These are phyloP conservation scores for Cladophialophora bantiana DNA, from an alignment of 2,329 filamentous ascomycete genomes.

Conservation along the genomic window DNA sequence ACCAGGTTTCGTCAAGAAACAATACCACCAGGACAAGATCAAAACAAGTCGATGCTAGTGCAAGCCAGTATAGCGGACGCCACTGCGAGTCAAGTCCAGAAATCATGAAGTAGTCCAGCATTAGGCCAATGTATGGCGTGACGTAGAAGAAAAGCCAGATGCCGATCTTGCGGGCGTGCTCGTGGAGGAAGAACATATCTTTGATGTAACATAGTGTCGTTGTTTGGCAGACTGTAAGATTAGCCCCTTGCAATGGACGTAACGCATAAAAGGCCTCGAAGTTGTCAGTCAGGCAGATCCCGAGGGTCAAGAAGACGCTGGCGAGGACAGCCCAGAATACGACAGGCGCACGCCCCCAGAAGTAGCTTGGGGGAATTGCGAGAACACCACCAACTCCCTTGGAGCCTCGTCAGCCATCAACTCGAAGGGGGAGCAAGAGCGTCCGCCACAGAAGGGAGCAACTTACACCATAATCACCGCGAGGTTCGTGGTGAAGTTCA, in stretches of 20 bases:
- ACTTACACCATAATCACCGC: constrained; percentile 50
- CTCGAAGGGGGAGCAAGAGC: background rate
- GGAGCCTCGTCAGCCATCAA: background rate
- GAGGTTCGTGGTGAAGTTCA: constrained; percentile 49
- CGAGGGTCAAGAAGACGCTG: constrained; percentile 47
- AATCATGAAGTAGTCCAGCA: constrained; percentile 6
- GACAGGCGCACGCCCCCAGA: constrained; percentile 53
- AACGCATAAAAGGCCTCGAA: constrained; percentile 51
- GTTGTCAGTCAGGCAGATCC: constrained; percentile 45
- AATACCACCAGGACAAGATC: background rate
- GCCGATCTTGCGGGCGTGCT: constrained; percentile 47
- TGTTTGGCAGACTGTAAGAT: constrained; percentile 49
- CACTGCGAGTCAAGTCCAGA: background rate
- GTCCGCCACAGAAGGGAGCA: background rate
- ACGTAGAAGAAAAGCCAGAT: constrained; percentile 1
- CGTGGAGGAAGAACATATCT: constrained; percentile 51
- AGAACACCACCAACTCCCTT: constrained; percentile 49
- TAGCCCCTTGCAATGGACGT: constrained; percentile 53
- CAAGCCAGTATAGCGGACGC: background rate
- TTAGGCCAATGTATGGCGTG: constrained; percentile 1
- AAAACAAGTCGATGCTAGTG: background rate
- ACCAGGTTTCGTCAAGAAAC: constrained; percentile 10
- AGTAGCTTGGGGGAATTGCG: constrained; percentile 48
- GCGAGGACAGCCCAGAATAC: constrained; percentile 48
- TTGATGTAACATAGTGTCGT: constrained; percentile 53